Evolutionary conservation across 2,329 filamentous ascomycete species (phyloP).

Genomic region (Aureobasidium vineae): DNA sequence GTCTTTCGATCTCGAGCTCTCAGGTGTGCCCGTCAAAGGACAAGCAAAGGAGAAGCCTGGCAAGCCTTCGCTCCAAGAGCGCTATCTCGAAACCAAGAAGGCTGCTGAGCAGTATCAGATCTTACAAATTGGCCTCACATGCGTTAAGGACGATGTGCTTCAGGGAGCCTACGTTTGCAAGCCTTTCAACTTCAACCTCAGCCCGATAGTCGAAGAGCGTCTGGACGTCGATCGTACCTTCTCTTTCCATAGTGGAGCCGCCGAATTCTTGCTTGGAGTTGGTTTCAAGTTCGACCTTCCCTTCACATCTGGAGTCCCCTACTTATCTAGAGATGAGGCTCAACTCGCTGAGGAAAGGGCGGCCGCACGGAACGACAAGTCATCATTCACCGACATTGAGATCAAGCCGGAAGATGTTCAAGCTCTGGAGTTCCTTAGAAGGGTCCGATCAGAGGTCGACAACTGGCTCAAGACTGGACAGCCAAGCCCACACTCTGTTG

Average conservation of each 20-base stretch:
- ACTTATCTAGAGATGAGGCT: constrained; percentile 62
- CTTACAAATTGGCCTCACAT: constrained; percentile 65
- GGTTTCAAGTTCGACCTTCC: constrained; percentile 59
- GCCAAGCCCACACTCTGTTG: constrained; percentile 35
- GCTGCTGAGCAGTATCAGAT: constrained; percentile 64
- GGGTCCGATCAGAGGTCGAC: constrained; percentile 48
- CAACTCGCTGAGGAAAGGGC: constrained; percentile 47
- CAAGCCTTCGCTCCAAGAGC: constrained; percentile 56
- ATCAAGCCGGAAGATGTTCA: constrained; percentile 54
- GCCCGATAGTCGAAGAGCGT: constrained; percentile 53
- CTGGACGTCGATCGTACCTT: constrained; percentile 61
- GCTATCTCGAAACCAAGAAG: constrained; percentile 59
- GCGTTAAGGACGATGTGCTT: constrained; percentile 57
- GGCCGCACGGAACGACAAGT: constrained; percentile 45
- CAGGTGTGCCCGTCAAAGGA: constrained; percentile 55
- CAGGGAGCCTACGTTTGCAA: constrained; percentile 58
- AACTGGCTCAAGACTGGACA: constrained; percentile 45
- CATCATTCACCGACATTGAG: constrained; percentile 47
- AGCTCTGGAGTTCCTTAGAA: constrained; percentile 52
- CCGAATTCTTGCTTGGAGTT: constrained; percentile 59
- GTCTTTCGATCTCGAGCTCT: constrained; percentile 65
- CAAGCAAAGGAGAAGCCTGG: constrained; percentile 39
- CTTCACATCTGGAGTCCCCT: constrained; percentile 58
- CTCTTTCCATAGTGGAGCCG: constrained; percentile 57
- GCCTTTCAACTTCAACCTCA: constrained; percentile 65